Percentiles rank a stretch among this genome's conserved stretches.
Evolutionary conservation across 441 rosid species (phyloP).

Genomic region (Manihot esculenta): DNA sequence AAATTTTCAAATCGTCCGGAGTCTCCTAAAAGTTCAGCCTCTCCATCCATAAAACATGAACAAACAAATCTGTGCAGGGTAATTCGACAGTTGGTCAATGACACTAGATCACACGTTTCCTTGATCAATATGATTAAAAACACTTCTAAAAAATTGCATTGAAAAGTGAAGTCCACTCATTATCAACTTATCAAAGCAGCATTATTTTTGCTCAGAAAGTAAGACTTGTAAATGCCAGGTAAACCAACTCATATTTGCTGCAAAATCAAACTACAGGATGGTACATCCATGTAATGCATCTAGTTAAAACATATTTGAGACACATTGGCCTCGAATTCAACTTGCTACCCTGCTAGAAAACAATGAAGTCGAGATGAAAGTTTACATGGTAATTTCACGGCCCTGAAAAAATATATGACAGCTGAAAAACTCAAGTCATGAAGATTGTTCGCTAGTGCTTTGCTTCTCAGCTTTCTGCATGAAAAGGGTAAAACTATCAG

Average conservation of each 20-base stretch:
- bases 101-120: background rate
- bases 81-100: too few relatives aligned
- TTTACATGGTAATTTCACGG: background rate
- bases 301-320: background rate
- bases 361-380: background rate
- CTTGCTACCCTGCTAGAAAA: background rate
- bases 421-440: constrained; percentile 25
- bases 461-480: constrained; percentile 48
- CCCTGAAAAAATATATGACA: background rate
- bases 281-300: background rate
- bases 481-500: constrained; percentile 9
- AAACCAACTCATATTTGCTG: constrained; percentile 9
- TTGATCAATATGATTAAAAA: background rate
- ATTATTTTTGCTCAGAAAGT: background rate
- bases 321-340: background rate
- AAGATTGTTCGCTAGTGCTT: constrained; percentile 30
- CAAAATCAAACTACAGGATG: background rate
- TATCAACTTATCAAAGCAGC: background rate
- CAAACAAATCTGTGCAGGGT: too few relatives aligned
- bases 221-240: background rate
- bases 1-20: too few relatives aligned
- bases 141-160: background rate
- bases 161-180: background rate
- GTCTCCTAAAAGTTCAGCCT: too few relatives aligned
- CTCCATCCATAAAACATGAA: too few relatives aligned